Conservation (phyloP, 257 asterid genomes). For the Fraxinus anomala region DNA sequence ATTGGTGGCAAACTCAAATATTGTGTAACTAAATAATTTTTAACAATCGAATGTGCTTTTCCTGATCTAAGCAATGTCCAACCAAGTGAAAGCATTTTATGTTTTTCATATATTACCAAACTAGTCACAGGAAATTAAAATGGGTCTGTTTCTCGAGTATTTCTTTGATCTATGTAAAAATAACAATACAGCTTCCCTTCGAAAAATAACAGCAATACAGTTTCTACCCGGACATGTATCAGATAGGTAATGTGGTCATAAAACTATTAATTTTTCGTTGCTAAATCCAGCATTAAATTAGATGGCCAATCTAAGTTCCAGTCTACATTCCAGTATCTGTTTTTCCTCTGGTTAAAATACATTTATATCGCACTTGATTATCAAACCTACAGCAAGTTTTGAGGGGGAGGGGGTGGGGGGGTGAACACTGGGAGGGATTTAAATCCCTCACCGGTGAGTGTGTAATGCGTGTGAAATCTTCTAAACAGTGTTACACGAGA, state of each 20-base stretch:
- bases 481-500: too few species aligned
- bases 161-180: neutral
- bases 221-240: neutral
- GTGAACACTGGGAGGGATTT: neutral
- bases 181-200: neutral
- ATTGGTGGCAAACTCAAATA: neutral
- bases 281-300: neutral
- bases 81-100: neutral
- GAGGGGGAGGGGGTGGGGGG: neutral
- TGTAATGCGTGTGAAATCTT: neutral
- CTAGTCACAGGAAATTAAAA: neutral
- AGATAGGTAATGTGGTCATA: neutral
- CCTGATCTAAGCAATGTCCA: neutral
- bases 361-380: neutral
- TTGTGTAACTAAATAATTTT: neutral
- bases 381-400: neutral
- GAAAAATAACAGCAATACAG: neutral
- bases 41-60: neutral
- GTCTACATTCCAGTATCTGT: neutral
- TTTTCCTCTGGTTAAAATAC: too few species aligned
- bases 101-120: neutral
- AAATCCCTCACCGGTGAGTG: neutral
- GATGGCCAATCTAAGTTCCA: neutral
- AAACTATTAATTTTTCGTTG: neutral
- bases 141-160: neutral